phyloP scores from a whole-genome alignment of 169 alveolate genomes.

The Amoebophrya sp. region DNA sequence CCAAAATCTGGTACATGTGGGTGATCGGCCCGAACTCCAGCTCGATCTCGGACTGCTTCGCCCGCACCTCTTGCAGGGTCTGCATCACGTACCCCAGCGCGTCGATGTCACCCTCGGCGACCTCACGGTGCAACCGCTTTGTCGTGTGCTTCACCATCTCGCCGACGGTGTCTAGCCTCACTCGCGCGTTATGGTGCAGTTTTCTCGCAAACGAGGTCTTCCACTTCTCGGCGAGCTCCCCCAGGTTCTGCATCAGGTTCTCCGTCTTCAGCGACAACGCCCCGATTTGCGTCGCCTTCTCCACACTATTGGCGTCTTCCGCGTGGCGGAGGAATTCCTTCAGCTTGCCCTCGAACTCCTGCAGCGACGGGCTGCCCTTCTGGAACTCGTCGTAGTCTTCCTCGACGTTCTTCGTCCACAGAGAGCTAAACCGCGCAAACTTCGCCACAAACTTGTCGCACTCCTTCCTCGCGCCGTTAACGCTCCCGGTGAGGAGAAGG shows the following conservation, averaged over 20 bases:
- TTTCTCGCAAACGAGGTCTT: conserved; percentile 66
- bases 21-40: conserved; percentile 80
- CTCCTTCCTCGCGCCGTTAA: conserved; percentile 75
- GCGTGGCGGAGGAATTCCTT: conserved; percentile 67
- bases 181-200: conserved; percentile 69
- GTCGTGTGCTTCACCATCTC: conserved; percentile 45
- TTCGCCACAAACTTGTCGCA: conserved; percentile 67
- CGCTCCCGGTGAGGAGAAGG: conserved; percentile 81
- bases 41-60: conserved; percentile 76
- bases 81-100: conserved; percentile 80
- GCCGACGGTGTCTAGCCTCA: conserved; percentile 44
- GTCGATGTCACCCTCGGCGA: conserved; percentile 77
- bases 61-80: conserved; percentile 61
- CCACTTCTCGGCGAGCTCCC: conserved; percentile 68
- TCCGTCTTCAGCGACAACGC: conserved; percentile 72
- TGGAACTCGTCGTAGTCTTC: conserved; percentile 66
- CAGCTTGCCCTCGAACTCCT: conserved; percentile 74
- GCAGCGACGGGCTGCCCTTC: conserved; percentile 63
- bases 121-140: conserved; percentile 53
- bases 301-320: conserved; percentile 63
- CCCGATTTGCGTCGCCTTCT: conserved; percentile 67
- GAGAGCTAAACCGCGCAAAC: conserved; percentile 65
- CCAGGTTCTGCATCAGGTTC: conserved; percentile 60
- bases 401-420: conserved; percentile 67
- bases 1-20: conserved; percentile 57